phyloP scores from a whole-genome alignment of 1,284 basidiomycete species.

The Cerrena zonata region DNA sequence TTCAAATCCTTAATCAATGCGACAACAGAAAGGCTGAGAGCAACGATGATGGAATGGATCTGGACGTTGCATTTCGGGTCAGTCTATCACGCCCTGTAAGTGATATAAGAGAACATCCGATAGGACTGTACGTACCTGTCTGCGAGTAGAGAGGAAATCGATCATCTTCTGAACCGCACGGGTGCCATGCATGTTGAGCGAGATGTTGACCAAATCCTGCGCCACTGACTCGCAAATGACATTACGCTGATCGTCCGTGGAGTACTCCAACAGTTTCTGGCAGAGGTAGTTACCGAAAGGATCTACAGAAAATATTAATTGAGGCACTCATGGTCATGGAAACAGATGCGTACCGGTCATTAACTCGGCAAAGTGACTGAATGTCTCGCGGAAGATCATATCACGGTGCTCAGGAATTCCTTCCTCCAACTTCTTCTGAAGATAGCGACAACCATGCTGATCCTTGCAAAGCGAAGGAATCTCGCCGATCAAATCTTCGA shows the following conservation, averaged over 20 bases:
- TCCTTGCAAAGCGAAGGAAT: conserved; percentile 94
- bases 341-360: conserved; percentile 73
- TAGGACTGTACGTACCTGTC: conserved; percentile 64
- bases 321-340: conserved; percentile 3
- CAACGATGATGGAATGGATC: conserved; percentile 96
- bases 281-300: conserved; percentile 99
- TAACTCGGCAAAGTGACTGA: conserved; percentile 93
- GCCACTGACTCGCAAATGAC: conserved; percentile 97
- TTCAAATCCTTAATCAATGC: conserved; percentile 99
- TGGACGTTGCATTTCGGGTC: conserved; percentile 78
- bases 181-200: conserved; percentile 99
- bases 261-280: conserved; percentile 96
- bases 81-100: conserved; percentile 48
- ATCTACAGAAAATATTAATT: conserved; percentile 46
- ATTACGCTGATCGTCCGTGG: conserved; percentile 96
- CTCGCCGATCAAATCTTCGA: conserved; percentile 94
- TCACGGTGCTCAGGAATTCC: conserved; percentile 90
- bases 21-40: conserved; percentile 94
- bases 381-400: conserved; percentile 99
- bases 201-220: conserved; percentile 95
- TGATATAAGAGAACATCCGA: conserved; percentile 28
- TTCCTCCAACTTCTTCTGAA: conserved; percentile 99
- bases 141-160: conserved; percentile 93
- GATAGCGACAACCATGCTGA: conserved; percentile 96
- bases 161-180: conserved; percentile 99